Evolutionary conservation across 202 grass and related monocot genomes (phyloP).

Genomic region (Musa balbisiana): DNA sequence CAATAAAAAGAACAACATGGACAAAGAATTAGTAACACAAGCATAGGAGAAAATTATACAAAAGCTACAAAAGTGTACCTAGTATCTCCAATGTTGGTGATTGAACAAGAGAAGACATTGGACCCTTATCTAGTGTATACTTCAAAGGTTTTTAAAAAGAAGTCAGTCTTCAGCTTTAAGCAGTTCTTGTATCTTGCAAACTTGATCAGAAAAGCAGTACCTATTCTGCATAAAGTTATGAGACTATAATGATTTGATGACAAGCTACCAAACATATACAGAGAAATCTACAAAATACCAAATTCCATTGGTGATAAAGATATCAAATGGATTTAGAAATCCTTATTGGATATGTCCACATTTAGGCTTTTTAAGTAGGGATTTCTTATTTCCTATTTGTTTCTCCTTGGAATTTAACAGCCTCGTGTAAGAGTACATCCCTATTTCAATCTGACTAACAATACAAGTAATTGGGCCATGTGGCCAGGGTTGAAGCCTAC

Average conservation of each 20-base stretch:
- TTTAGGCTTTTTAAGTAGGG: too few relatives aligned
- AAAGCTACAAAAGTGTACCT: neutral
- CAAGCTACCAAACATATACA: neutral
- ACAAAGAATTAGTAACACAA: too few relatives aligned
- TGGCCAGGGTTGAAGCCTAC: too few relatives aligned
- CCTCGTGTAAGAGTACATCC: too few relatives aligned
- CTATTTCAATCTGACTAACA: too few relatives aligned
- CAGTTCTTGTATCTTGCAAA: neutral
- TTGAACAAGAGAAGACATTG: constrained; percentile 10
- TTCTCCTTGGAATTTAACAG: too few relatives aligned
- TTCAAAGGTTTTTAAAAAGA: neutral
- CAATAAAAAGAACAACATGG: neutral
- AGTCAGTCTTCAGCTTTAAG: neutral
- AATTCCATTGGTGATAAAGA: neutral
- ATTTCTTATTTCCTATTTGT: too few relatives aligned
- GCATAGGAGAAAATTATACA: too few relatives aligned
- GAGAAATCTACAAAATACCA: neutral
- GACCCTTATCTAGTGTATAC: neutral
- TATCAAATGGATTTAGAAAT: too few relatives aligned
- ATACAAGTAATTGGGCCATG: too few relatives aligned
- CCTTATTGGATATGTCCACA: too few relatives aligned
- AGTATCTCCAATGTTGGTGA: constrained; percentile 3
- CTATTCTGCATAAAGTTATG: neutral
- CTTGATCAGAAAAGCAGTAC: neutral
- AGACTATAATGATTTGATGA: neutral